A percentile compares a stretch with the other conserved stretches of the same genome.
Conservation (phyloP, 176 grass and related monocot species). For the Lolium multiflorum region DNA sequence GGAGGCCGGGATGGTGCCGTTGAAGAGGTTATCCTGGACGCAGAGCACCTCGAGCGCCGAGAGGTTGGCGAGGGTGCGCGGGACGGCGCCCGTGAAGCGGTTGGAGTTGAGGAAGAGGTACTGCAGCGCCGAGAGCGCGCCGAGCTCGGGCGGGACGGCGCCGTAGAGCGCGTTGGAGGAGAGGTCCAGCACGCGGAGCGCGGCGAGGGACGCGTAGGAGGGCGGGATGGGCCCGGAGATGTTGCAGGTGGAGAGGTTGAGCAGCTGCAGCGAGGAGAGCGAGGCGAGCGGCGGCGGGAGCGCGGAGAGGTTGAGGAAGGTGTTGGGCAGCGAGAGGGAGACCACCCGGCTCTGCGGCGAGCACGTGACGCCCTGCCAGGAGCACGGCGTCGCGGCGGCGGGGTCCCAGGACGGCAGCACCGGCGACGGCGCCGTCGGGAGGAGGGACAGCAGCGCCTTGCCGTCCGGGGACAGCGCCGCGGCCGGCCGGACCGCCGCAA, state of each 20-base stretch:
- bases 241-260: slow-evolving; percentile 94
- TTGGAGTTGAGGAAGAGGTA: slow-evolving; percentile 94
- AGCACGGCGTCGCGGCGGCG: slow-evolving; percentile 63
- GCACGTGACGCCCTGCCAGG: slow-evolving; percentile 92
- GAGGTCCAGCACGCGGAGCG: slow-evolving; percentile 86
- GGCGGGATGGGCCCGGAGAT: slow-evolving; percentile 71
- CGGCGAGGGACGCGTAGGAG: slow-evolving; percentile 54
- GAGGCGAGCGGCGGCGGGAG: slow-evolving; percentile 67
- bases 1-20: slow-evolving; percentile 78
- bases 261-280: slow-evolving; percentile 80
- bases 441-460: slow-evolving; percentile 69
- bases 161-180: slow-evolving; percentile 85
- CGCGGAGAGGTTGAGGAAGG: slow-evolving; percentile 90
- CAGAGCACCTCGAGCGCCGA: slow-evolving; percentile 86
- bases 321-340: slow-evolving; percentile 81
- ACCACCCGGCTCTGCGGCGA: slow-evolving; percentile 86
- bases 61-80: slow-evolving; percentile 71
- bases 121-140: slow-evolving; percentile 67
- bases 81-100: slow-evolving; percentile 68
- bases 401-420: slow-evolving; percentile 88
- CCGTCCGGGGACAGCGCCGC: slow-evolving; percentile 62
- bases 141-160: slow-evolving; percentile 60
- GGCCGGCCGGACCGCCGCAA: background rate
- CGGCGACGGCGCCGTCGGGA: slow-evolving; percentile 55
- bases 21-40: slow-evolving; percentile 93